A percentile compares a stretch with the other conserved stretches of the same genome.
These are phyloP conservation scores for Salix koriyanagi DNA, from an alignment of 345 rosid genomes.

Conservation along the genomic window DNA sequence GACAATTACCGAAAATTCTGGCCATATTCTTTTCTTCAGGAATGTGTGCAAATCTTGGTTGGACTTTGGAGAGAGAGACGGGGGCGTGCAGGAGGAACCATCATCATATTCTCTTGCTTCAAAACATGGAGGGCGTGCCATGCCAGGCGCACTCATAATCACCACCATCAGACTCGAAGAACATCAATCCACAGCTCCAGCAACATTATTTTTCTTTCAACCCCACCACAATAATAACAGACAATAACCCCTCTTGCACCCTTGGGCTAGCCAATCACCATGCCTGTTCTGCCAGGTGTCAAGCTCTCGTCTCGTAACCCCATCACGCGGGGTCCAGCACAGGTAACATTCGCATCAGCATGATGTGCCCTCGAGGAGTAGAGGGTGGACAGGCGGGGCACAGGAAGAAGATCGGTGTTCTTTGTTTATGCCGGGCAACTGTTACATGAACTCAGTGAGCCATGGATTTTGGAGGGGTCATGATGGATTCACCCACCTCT, in stretches of 20 bases:
- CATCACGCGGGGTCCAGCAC: background rate
- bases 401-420: background rate
- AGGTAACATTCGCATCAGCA: slow-evolving; percentile 27
- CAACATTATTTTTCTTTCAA: slow-evolving; percentile 10
- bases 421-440: background rate
- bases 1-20: slow-evolving; percentile 22
- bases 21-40: slow-evolving; percentile 20
- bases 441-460: background rate
- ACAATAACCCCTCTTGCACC: background rate
- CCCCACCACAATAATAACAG: slow-evolving; percentile 27
- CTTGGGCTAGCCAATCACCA: background rate
- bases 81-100: slow-evolving; percentile 42
- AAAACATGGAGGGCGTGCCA: slow-evolving; percentile 45
- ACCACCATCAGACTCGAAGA: slow-evolving; percentile 17
- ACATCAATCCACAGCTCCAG: slow-evolving; percentile 13
- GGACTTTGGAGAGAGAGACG: slow-evolving; percentile 10
- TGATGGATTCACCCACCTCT: slow-evolving; percentile 17
- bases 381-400: background rate
- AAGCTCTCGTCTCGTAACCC: background rate
- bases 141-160: slow-evolving; percentile 41
- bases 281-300: slow-evolving; percentile 20
- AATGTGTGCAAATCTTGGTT: slow-evolving; percentile 35
- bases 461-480: background rate
- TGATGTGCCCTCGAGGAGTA: slow-evolving; percentile 12
- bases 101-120: slow-evolving; percentile 32